Conservation (phyloP, 2,329 filamentous ascomycete species). For the Monilinia polystroma region DNA sequence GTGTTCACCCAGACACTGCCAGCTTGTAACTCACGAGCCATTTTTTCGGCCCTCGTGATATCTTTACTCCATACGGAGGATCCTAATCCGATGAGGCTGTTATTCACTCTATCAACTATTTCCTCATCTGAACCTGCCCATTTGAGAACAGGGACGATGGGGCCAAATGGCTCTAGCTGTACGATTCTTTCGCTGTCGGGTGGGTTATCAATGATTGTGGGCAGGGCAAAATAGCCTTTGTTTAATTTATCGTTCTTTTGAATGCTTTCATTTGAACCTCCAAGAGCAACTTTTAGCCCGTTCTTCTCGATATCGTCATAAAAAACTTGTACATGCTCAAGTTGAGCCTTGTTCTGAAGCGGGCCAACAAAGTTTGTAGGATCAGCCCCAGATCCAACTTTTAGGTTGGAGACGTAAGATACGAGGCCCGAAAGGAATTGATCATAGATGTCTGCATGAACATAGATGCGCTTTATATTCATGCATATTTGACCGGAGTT, state of each 20-base stretch:
- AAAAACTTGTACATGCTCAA: conserved; percentile 54
- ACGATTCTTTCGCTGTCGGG: conserved; percentile 55
- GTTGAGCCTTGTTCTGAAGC: conserved; percentile 61
- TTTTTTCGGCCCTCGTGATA: conserved; percentile 48
- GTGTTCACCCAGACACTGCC: conserved; percentile 62
- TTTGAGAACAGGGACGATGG: conserved; percentile 24
- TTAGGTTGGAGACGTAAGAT: conserved; percentile 46
- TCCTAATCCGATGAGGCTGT: conserved; percentile 52
- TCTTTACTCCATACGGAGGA: conserved; percentile 59
- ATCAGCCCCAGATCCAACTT: conserved; percentile 40
- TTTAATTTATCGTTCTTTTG: background rate
- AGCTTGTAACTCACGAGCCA: conserved; percentile 54
- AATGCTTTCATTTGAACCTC: conserved; percentile 30
- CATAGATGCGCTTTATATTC: conserved; percentile 57
- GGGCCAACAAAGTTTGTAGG: conserved; percentile 49
- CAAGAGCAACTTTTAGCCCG: conserved; percentile 51
- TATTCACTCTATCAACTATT: conserved; percentile 56
- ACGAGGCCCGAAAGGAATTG: conserved; percentile 46
- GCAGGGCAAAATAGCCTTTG: conserved; percentile 55
- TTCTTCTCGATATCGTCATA: conserved; percentile 54
- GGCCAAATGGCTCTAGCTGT: conserved; percentile 58
- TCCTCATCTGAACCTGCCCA: conserved; percentile 43
- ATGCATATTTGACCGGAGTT: conserved; percentile 53
- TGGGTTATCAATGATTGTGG: conserved; percentile 58
- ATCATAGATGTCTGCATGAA: conserved; percentile 59